A percentile compares a stretch with the other conserved stretches of the same genome.
Evolutionary conservation across 108 stramenopile genomes (phyloP).

Genomic region (Pseudonitzschia pungens): DNA sequence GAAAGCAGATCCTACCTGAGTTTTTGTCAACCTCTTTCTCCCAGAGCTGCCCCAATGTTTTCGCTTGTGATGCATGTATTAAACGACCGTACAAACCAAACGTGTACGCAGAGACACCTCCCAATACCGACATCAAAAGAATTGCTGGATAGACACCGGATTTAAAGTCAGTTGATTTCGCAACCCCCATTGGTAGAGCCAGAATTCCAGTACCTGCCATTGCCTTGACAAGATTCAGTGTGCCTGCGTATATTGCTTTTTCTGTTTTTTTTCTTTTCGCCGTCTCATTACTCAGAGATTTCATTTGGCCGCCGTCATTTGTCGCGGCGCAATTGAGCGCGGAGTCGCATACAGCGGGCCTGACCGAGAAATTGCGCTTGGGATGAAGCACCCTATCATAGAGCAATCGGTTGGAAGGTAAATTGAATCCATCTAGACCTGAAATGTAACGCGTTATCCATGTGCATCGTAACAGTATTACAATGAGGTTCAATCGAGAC

Average conservation of each 20-base stretch:
- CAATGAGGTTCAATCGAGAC: too few species aligned
- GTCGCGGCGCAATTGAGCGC: too few species aligned
- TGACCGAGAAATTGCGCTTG: too few species aligned
- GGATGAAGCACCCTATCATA: too few species aligned
- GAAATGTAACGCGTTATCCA: too few species aligned
- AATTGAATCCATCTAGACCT: too few species aligned
- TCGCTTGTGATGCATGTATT: conserved; percentile 31
- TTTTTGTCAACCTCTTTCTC: conserved; percentile 60
- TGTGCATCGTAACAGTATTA: too few species aligned
- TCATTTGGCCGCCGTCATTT: too few species aligned
- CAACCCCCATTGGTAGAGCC: conserved; percentile 76
- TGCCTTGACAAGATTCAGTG: conserved; percentile 91
- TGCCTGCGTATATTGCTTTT: conserved; percentile 21
- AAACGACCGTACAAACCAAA: conserved; percentile 78
- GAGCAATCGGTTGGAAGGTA: too few species aligned
- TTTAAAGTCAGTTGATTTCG: conserved; percentile 59
- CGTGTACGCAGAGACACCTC: conserved; percentile 79
- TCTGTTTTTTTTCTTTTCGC: neutral
- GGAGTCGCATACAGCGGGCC: too few species aligned
- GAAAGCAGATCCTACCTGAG: neutral
- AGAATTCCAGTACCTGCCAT: conserved; percentile 86
- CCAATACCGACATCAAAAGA: conserved; percentile 60
- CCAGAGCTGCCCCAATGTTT: conserved; percentile 86
- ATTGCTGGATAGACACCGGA: conserved; percentile 60
- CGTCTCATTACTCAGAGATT: too few species aligned